Base-by-base conservation (phyloP, 345 rosid genomes). In the Ailanthus altissimus region DNA sequence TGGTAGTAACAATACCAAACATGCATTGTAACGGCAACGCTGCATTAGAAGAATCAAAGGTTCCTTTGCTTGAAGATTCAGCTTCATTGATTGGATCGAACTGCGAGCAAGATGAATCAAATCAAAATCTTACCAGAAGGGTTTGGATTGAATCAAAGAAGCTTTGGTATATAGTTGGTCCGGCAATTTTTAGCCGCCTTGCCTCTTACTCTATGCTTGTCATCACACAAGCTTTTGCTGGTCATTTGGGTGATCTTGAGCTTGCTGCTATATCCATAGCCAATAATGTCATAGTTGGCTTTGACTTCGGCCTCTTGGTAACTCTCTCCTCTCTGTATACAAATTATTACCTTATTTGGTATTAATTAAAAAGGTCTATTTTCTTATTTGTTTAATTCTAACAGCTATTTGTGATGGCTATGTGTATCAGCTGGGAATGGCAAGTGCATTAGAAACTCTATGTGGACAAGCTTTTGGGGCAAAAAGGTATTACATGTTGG, bases 151-250 rank as follows among this genome's bases (percentile, higher is more conserved):
- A 95, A 81, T 92, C 99, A 51, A 86, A 85, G 86, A 93, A 92
- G 83, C 86, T 93, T 45, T 95, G 99, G 99, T 77, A 88, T 40
- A 86, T 93, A 54, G 97, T 92, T 12, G 99, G 97, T 15, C 99
- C 98, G 0, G 89, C 98, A 15, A 91, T 95, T 65, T 89, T 93
- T 70, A 88, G 89, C 84, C 87, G 99, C 2, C 16, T 95, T 38
- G 85, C 94, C 26, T 79, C 98, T 38, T 90, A 89, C 58, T 87
- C 98, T n/a, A 93, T 87, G 94, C 71, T 95, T 36, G 85, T 96
- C 76, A 93, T 96, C 62, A 93, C 98, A 51, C 99, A 93, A 85
- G 94, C 99, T 40, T 95, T 90, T 56, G 98, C 98, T 12, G 99
- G 99, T 51, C 98, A 93, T 79, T 84, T 95, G 43, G 99, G 99